Base-by-base conservation (phyloP, 305 asterid species). In the Plantago lanceolata region DNA sequence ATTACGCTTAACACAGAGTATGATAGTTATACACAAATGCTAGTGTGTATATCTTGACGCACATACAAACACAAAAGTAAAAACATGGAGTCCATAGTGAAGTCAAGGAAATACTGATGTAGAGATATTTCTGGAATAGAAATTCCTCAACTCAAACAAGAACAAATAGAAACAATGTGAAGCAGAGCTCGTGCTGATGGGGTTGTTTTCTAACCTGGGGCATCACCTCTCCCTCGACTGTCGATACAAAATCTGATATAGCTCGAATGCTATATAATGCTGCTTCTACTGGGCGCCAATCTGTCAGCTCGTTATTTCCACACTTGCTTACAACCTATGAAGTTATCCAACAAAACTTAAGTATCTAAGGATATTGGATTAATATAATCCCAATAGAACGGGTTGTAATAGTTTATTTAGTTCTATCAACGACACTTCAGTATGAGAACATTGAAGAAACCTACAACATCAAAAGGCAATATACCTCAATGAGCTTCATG, bases 201-300 rank as follows among this genome's bases (percentile, higher is more conserved):
- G 61, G 37, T 44, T 17, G 65, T 67, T 65, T 78, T 65, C 70
- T 35, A 67, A 93, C 99, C 99, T 93, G 99, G 33, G 99, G 99
- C 95, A 93, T 83, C 51, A 87, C 77, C 60, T 90, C 96, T 79
- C 89, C 84, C 70, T 93, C 99, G 58, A 72, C 71, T 66, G 60
- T 68, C 49, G 99, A 72, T 68, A 93, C 97, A 74, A 52, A 84
- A 81, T 90, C 97, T 59, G 99, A 90, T 83, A 94, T 85, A 59
- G 96, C 99, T 63, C 95, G 79, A 56, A 94, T 85, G 80, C 96
- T 83, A 73, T 84, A 90, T 72, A 94, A 70, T 73, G 95, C 87
- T 81, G 97, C 97, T 85, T 94, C 99, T 47, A 88, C 88, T 44
- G 95, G 94, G 71, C 89, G 89, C 97, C 99, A 93, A 77, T 90